Evolutionary conservation across 768 basidiomycete genomes (phyloP).

Genomic region (Pleurotus pulmonarius): DNA sequence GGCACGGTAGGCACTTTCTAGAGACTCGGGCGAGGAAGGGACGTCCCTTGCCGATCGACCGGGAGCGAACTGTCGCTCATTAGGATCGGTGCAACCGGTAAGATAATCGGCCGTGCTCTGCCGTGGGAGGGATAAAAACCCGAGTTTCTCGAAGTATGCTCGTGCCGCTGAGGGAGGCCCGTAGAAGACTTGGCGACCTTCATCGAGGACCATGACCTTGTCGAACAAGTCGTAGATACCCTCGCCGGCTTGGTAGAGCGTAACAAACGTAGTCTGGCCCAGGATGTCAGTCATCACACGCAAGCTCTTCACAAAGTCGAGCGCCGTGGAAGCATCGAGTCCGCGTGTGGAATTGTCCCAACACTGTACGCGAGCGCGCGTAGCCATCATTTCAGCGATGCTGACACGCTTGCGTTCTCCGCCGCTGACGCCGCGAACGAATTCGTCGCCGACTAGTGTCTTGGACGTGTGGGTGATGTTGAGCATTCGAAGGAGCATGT

Average conservation of each 20-base stretch:
- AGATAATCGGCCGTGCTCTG: conserved; percentile 87
- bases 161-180: conserved; percentile 74
- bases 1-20: conserved; percentile 58
- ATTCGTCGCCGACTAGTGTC: conserved; percentile 85
- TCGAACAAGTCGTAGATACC: conserved; percentile 77
- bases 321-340: conserved; percentile 81
- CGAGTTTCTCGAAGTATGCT: conserved; percentile 71
- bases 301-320: conserved; percentile 79
- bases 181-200: conserved; percentile 79
- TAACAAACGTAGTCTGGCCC: conserved; percentile 78
- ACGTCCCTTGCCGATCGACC: conserved; percentile 56
- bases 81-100: conserved; percentile 78
- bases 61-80: conserved; percentile 75
- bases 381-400: conserved; percentile 86
- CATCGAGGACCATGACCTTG: conserved; percentile 81
- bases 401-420: conserved; percentile 79
- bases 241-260: conserved; percentile 83
- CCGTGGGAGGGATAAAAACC: conserved; percentile 73
- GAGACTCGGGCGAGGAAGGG: conserved; percentile 62
- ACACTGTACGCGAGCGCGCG: conserved; percentile 73
- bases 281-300: conserved; percentile 83
- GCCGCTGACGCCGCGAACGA: conserved; percentile 77
- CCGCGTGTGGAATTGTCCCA: conserved; percentile 86
- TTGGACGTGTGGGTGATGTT: conserved; percentile 77
- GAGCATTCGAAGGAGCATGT: conserved; percentile 70